Evolutionary conservation across 768 basidiomycete genomes (phyloP).

Genomic region (Pulveroboletus ravenelii): DNA sequence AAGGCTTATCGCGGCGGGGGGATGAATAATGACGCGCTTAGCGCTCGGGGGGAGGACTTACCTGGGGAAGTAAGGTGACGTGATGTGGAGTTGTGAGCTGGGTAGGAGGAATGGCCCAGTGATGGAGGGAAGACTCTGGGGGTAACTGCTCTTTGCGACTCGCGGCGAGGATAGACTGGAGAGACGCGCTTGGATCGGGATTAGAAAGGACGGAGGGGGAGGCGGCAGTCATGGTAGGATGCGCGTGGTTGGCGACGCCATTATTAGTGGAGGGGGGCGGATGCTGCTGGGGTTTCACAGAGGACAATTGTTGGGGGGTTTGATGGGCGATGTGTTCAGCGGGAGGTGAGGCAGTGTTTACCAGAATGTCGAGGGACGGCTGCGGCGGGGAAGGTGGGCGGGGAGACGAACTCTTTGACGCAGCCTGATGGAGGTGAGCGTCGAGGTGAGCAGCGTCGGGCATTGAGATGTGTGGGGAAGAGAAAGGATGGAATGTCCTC

Average conservation of each 20-base stretch:
- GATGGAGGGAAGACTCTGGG: slow-evolving; percentile 30
- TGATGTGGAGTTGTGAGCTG: slow-evolving; percentile 29
- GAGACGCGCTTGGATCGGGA: slow-evolving; percentile 36
- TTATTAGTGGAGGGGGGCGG: slow-evolving; percentile 22
- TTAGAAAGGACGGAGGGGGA: slow-evolving; percentile 34
- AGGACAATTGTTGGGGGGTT: slow-evolving; percentile 31
- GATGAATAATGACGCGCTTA: slow-evolving; percentile 27
- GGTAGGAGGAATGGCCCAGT: slow-evolving; percentile 37
- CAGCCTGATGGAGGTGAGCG: slow-evolving; percentile 29
- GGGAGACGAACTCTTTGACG: slow-evolving; percentile 42
- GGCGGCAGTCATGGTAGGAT: slow-evolving; percentile 27
- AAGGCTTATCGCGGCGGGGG: slow-evolving; percentile 21
- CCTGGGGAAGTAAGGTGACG: slow-evolving; percentile 36
- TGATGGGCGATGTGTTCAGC: slow-evolving; percentile 30
- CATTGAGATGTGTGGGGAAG: slow-evolving; percentile 40
- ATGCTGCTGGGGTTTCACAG: slow-evolving; percentile 20
- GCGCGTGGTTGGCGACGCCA: slow-evolving; percentile 27
- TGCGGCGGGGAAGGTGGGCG: slow-evolving; percentile 41
- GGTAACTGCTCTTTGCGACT: slow-evolving; percentile 30
- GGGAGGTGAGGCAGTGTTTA: slow-evolving; percentile 27
- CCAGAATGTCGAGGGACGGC: slow-evolving; percentile 37
- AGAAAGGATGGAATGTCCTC: slow-evolving; percentile 42
- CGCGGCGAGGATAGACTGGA: slow-evolving; percentile 36
- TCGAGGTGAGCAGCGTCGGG: slow-evolving; percentile 34
- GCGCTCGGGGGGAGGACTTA: slow-evolving; percentile 28